Evolutionary conservation across 1,284 basidiomycete genomes (phyloP), one percentile per base, ranked within the genome.

Genomic region (Fistulina hepatica): DNA sequence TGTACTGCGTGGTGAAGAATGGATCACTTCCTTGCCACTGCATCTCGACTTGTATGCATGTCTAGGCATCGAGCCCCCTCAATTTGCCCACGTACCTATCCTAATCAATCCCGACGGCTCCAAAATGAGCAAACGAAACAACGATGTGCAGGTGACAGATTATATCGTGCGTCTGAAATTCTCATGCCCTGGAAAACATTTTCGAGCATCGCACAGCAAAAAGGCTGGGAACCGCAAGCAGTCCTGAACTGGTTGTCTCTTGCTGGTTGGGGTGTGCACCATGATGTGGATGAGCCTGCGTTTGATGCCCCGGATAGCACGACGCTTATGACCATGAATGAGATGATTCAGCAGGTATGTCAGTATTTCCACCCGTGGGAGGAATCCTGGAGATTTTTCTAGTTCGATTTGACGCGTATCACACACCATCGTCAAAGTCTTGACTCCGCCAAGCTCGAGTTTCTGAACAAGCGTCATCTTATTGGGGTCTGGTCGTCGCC

Each of bases 1-100:
- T 58, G 93, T 98, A 3, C 62, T 98, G 1, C 75, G 95, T 15
- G 95, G 95, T 28, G 94, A 97, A 68, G 94, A 98, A 72, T 98
- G 95, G 95, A 68, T 97, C 1, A 83, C 91, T 0, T 95, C 91
- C 1, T 70, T 94, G n/a, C 86, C 91, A 0, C 74, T 95, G 26
- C 94, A 99, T 56, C 70, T 97, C 10, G 82, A 89, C 48, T 63
- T 99, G 11, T 98, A 97, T 54, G 67, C 79, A 3, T 80, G 81
- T 3, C 71, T 99, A 6, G 74, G 70, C 0, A 64, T 90, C 33
- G 48, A 61, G 3, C 71, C 83, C 1, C 95, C 95, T 0, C 56
- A 73, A 42, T 98, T 93, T 48, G 94, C 81, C 0, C 95, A 98
- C 55, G 65, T 99, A 3, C 94, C 94, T 0, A 69, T 98, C 22